phyloP scores from a whole-genome alignment of 1,284 basidiomycete genomes.

The Papiliotrema laurentii region DNA sequence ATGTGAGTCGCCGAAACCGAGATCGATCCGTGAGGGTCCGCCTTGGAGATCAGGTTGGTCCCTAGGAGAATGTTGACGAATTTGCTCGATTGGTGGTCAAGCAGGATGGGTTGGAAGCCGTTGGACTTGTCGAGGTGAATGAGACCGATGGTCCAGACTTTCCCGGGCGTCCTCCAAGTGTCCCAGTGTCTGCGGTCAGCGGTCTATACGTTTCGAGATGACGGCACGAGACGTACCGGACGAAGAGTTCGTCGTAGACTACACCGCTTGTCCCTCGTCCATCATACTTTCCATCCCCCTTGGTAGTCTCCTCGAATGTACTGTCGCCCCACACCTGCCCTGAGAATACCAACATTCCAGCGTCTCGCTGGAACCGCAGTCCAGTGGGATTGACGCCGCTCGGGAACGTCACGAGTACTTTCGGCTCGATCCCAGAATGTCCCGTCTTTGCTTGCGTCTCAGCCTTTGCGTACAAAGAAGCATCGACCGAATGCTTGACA shows the following conservation, averaged over 20 bases:
- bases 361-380: slow-evolving; percentile 58
- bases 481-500: slow-evolving; percentile 5
- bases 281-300: slow-evolving; percentile 66
- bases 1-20: slow-evolving; percentile 60
- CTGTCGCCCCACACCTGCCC: slow-evolving; percentile 71
- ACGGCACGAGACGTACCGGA: slow-evolving; percentile 58
- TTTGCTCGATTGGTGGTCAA: slow-evolving; percentile 37
- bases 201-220: neutral
- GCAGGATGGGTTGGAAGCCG: neutral
- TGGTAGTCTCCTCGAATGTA: slow-evolving; percentile 60
- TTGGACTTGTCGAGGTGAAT: slow-evolving; percentile 39
- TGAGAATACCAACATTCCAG: slow-evolving; percentile 56
- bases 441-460: neutral
- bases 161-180: slow-evolving; percentile 72
- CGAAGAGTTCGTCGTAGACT: slow-evolving; percentile 72
- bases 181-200: slow-evolving; percentile 73
- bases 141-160: slow-evolving; percentile 46
- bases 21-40: slow-evolving; percentile 70
- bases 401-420: slow-evolving; percentile 28
- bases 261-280: slow-evolving; percentile 66
- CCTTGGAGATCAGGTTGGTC: slow-evolving; percentile 53
- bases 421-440: too few relatives aligned
- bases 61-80: slow-evolving; percentile 62
- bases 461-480: neutral
- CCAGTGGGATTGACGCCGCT: slow-evolving; percentile 56